Base-by-base conservation (phyloP, 768 basidiomycete genomes). In the Fomitopsis pulvina region DNA sequence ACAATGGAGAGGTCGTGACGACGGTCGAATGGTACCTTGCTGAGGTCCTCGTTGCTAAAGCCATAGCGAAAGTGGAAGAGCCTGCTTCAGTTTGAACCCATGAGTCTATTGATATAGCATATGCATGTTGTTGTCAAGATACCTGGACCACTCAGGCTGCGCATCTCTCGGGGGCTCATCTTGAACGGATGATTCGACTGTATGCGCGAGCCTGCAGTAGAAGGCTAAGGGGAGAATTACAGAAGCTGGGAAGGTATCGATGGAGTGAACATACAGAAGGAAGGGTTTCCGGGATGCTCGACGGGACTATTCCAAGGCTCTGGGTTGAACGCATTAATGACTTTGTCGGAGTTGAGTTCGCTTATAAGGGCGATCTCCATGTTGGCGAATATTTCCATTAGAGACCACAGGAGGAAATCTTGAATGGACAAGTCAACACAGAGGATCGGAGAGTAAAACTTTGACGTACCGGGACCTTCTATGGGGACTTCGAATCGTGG, bases 321-420 rank as follows among this genome's bases (percentile, higher is more conserved):
- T 4, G 77, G 70, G 2, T 68, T 60, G 47, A 84, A 71, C 0
- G 73, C 73, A 2, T 71, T 65, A 22, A 85, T 63, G 4, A 74
- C 66, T 10, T 74, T 69, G 27, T 75, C 75, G 34, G 80, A 76
- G 27, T 76, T 71, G 20, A 88, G 72, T 30, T 78, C 74, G 28
- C 75, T 72, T 10, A 87, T 59, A 12, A 75, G 70, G 4, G 79
- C 83, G 10, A 85, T 67, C 55, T 89, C 86, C 71, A 89, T 75
- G 55, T 85, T 78, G 2, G 78, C 76, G 60, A 82, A 86, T 39
- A 83, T 71, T 61, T 87, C 85, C 40, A 83, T 69, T 38, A 87
- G 63, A 24, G 73, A 71, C 74, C 77, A 80, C 46, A 85, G 63
- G 4, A 73, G 65, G 27, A 67, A 65, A 9, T 72, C 82, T 82